These are phyloP conservation scores for Diutina rugosa DNA, from an alignment of 1,139 yeast genomes.

Conservation along the genomic window DNA sequence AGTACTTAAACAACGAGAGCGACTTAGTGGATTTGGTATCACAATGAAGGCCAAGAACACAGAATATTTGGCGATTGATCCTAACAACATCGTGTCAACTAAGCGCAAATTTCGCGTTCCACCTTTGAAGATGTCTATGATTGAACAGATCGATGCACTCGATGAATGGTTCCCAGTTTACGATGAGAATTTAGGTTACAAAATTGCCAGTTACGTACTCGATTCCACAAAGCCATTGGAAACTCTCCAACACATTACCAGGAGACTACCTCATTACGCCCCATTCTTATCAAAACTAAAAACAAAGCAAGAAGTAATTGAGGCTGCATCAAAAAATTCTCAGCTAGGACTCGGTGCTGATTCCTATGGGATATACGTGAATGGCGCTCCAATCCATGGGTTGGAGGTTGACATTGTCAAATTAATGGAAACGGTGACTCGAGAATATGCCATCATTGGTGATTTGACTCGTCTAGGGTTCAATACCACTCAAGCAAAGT, in stretches of 20 bases:
- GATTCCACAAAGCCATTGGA: conserved; percentile 12
- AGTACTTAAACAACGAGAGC: background rate
- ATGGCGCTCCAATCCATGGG: conserved; percentile 42
- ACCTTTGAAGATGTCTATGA: conserved; percentile 6
- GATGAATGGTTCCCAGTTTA: conserved; percentile 14
- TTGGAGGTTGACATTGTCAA: conserved; percentile 31
- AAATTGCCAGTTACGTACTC: conserved; percentile 31
- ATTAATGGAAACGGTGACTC: conserved; percentile 18
- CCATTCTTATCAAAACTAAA: conserved; percentile 13
- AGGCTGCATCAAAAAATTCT: conserved; percentile 15
- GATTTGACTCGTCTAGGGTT: conserved; percentile 24
- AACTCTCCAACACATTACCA: conserved; percentile 22
- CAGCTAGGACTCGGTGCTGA: conserved; percentile 21
- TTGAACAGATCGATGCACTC: conserved; percentile 6
- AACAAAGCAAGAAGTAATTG: conserved; percentile 10
- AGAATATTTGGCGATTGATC: background rate
- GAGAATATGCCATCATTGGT: conserved; percentile 22
- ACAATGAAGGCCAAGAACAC: conserved; percentile 4
- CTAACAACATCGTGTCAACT: background rate
- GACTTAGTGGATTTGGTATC: conserved; percentile 57
- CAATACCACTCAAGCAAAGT: conserved; percentile 18
- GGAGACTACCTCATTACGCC: conserved; percentile 40
- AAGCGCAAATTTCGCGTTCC: conserved; percentile 3
- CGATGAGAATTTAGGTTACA: conserved; percentile 18
- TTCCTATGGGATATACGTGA: conserved; percentile 43